Percentiles rank a stretch among this genome's conserved stretches.
Evolutionary conservation across 140 eudicot genomes (phyloP).

Genomic region (Stevia rebaudiana): DNA sequence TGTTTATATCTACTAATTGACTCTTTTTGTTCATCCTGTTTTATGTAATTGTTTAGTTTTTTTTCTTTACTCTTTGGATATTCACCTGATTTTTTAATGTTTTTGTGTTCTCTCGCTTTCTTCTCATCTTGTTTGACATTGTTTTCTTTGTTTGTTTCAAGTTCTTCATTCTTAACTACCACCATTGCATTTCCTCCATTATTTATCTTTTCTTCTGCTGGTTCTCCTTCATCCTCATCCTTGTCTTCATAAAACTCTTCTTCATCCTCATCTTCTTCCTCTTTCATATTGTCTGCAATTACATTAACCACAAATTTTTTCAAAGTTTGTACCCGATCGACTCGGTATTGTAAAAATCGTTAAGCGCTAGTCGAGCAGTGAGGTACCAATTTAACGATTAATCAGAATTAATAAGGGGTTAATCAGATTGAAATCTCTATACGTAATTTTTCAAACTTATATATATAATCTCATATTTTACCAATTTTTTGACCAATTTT

Average conservation of each 20-base stretch:
- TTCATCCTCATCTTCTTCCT: conserved; percentile 13
- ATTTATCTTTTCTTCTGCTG: conserved; percentile 9
- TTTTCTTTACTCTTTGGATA: conserved; percentile 28
- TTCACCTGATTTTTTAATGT: conserved; percentile 29
- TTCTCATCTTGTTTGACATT: conserved; percentile 18
- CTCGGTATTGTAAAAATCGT: too few species aligned
- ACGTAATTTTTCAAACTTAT: too few species aligned
- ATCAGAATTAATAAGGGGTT: too few species aligned
- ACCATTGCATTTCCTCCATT: conserved; percentile 8
- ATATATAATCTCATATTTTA: too few species aligned
- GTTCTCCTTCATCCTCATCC: conserved; percentile 15
- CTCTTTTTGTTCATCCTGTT: conserved; percentile 17
- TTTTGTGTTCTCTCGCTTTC: conserved; percentile 21
- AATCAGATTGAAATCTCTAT: too few species aligned
- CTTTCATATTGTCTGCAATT: conserved; percentile 26
- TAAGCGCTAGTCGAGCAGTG: too few species aligned
- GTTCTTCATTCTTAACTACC: conserved; percentile 5
- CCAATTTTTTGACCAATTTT: too few species aligned
- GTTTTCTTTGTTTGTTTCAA: conserved; percentile 7
- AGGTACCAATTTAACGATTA: too few species aligned
- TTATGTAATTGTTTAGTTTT: conserved; percentile 30
- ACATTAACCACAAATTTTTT: not conserved
- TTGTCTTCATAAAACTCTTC: conserved; percentile 7
- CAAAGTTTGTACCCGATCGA: too few species aligned
- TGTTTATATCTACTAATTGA: conserved; percentile 7